Evolutionary conservation across 768 basidiomycete genomes (phyloP).

Genomic region (Tricholoma hemisulphureum): DNA sequence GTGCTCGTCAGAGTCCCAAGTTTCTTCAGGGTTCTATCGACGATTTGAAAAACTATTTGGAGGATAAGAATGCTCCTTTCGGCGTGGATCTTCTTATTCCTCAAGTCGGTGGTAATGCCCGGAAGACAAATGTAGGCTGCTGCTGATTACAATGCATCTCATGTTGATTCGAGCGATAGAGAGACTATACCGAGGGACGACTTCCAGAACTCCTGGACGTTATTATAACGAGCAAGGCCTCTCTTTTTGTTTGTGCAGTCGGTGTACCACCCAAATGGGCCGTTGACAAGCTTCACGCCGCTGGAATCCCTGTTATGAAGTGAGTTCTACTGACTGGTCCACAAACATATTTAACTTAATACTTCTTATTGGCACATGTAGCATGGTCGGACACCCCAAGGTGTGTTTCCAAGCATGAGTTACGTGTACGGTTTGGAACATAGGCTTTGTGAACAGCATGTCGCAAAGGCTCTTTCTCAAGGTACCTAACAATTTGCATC

Average conservation of each 20-base stretch:
- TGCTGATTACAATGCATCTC: constrained; percentile 5
- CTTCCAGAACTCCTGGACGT: constrained; percentile 76
- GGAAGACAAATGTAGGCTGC: constrained; percentile 68
- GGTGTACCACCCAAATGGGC: constrained; percentile 83
- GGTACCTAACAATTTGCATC: constrained; percentile 32
- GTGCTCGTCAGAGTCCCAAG: constrained; percentile 69
- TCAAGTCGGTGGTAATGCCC: constrained; percentile 75
- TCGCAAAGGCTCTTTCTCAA: constrained; percentile 70
- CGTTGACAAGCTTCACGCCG: constrained; percentile 78
- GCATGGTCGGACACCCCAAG: constrained; percentile 87
- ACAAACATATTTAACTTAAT: no score
- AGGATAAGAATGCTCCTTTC: constrained; percentile 73
- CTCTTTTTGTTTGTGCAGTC: constrained; percentile 81
- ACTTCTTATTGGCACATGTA: constrained; percentile 25
- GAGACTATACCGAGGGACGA: constrained; percentile 77
- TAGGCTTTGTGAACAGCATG: constrained; percentile 47
- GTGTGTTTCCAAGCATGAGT: constrained; percentile 27
- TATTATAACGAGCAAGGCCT: constrained; percentile 68
- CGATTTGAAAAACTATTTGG: constrained; percentile 71
- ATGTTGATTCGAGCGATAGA: constrained; percentile 5
- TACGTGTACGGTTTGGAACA: constrained; percentile 4
- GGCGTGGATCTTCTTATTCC: constrained; percentile 85
- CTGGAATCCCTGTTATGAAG: constrained; percentile 86
- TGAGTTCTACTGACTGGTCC: constrained; percentile 33
- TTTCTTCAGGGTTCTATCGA: constrained; percentile 65